phyloP scores from a whole-genome alignment of 371 early-diverging fungal species.

The Mucor circinelloides region DNA sequence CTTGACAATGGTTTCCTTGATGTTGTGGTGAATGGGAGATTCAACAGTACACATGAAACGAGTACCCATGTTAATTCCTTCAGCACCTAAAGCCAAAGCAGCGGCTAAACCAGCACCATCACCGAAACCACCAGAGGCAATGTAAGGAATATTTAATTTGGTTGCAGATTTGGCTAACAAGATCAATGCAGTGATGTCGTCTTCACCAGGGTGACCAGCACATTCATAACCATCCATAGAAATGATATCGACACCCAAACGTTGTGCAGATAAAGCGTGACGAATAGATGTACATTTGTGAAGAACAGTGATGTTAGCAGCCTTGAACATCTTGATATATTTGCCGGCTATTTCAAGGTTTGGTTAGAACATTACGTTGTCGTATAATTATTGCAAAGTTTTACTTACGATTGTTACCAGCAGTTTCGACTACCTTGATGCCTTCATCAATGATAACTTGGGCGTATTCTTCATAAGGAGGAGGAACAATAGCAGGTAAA shows the following conservation, averaged over 20 bases:
- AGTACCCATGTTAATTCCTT: constrained; percentile 78
- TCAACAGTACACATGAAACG: constrained; percentile 84
- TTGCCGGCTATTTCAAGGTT: constrained; percentile 49
- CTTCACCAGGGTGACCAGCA: constrained; percentile 87
- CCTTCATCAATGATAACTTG: constrained; percentile 76
- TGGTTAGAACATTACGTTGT: neutral
- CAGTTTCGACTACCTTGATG: constrained; percentile 81
- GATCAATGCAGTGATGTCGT: constrained; percentile 74
- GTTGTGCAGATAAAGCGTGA: constrained; percentile 71
- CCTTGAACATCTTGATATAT: constrained; percentile 76
- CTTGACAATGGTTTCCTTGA: constrained; percentile 76
- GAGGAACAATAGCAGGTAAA: constrained; percentile 69
- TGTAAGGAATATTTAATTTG: constrained; percentile 63
- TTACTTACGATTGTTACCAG: constrained; percentile 66
- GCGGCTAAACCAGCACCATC: constrained; percentile 74
- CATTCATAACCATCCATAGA: constrained; percentile 85
- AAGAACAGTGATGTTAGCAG: constrained; percentile 70
- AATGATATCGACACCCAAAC: constrained; percentile 63
- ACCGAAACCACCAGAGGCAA: constrained; percentile 84
- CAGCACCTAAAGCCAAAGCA: constrained; percentile 74
- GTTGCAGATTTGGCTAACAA: constrained; percentile 75
- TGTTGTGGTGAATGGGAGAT: constrained; percentile 70
- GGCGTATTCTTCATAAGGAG: constrained; percentile 79
- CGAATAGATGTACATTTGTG: constrained; percentile 82
- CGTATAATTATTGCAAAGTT: neutral